Evolutionary conservation across 768 basidiomycete genomes (phyloP), one percentile per base, ranked within the genome.

Genomic region (Chalciporus pseudorubinellus): DNA sequence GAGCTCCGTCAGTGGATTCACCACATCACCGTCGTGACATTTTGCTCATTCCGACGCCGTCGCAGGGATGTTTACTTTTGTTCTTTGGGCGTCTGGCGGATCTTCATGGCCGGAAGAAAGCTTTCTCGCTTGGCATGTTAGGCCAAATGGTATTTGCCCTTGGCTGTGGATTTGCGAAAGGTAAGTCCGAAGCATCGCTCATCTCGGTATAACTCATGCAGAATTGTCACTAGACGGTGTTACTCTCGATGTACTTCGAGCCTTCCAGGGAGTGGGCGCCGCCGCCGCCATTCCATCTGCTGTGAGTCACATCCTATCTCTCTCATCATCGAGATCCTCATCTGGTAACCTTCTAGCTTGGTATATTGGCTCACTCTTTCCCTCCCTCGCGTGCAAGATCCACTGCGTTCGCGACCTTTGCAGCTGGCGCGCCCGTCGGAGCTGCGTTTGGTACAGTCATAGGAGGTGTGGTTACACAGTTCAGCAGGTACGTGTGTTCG

Each of bases 381-480:
- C 85, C 87, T 4, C 76, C 79, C 0, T 85, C 85, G 1, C 72
- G 73, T 12, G 76, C 83, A 0, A 80, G 93, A 10, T 82, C 88
- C 1, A 67, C 82, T 1, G 93, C 91, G 0, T 95, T 95, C 55
- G 81, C 93, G 0, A 83, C 85, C 0, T 95, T 93, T 57, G 77
- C 86, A 1, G 89, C 91, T 0, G 94, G 94, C 22, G 89, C 87
- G 1, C 92, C 93, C 0, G 62, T 94, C 6, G 93, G 93, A 0
- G 87, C 78, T 0, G 86, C 81, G 0, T 69, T 92, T 13, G 92
- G 93, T 1, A 75, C 75, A 26, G 69, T 83, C 0, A 52, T 91
- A 1, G 91, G 92, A 16, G 90, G 89, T n/a, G 70, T 85, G 1
- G 67, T 91, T 18, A 87, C 84, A 0, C 78, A 90, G 59, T 71